These are phyloP conservation scores for Lactuca sativa DNA, from an alignment of 129 eudicot genomes.

Conservation along the genomic window DNA sequence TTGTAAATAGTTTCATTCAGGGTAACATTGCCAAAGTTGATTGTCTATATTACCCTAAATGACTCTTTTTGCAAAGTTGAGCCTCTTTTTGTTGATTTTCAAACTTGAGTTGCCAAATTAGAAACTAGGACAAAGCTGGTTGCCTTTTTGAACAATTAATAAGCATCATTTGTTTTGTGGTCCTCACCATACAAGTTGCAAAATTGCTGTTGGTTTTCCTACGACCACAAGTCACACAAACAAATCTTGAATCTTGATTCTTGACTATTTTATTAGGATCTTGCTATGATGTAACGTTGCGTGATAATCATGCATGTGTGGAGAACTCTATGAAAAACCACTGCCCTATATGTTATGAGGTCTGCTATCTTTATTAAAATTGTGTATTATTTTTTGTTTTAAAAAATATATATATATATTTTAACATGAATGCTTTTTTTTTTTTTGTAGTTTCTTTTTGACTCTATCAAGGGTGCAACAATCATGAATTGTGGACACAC, in stretches of 20 bases:
- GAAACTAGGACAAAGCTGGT: too few relatives aligned
- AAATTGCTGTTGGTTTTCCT: too few relatives aligned
- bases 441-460: slow-evolving; percentile 74
- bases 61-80: neutral
- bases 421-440: slow-evolving; percentile 8
- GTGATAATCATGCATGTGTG: slow-evolving; percentile 70
- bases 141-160: neutral
- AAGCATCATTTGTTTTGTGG: too few relatives aligned
- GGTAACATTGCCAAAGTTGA: too few relatives aligned
- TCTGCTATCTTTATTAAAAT: slow-evolving; percentile 20
- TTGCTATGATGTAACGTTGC: slow-evolving; percentile 56
- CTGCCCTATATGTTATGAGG: slow-evolving; percentile 98
- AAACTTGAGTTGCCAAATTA: neutral
- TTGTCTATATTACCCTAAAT: too few relatives aligned
- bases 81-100: neutral
- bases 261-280: slow-evolving; percentile 52
- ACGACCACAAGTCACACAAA: neutral
- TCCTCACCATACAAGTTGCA: too few relatives aligned
- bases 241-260: neutral
- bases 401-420: neutral
- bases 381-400: slow-evolving; percentile 12
- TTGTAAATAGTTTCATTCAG: too few relatives aligned
- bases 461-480: slow-evolving; percentile 58
- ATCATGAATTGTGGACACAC: slow-evolving; percentile 87
- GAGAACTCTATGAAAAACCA: slow-evolving; percentile 77